These are phyloP conservation scores for Ilyonectria sp. DNA, from an alignment of 2,329 filamentous ascomycete genomes.

Conservation along the genomic window DNA sequence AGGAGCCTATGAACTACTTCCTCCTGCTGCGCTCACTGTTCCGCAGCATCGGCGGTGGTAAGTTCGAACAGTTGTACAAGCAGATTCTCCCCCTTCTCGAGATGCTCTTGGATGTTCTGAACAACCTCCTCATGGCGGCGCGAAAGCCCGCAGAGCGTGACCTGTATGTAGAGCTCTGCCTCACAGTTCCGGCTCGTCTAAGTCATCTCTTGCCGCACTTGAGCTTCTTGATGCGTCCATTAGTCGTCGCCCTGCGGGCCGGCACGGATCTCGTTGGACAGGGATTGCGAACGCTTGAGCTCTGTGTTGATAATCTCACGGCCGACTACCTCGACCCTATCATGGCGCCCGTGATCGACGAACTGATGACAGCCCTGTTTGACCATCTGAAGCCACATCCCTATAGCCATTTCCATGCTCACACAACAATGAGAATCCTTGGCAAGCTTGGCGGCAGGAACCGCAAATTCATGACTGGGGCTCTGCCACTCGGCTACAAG, in stretches of 20 bases:
- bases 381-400: slow-evolving; percentile 94
- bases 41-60: slow-evolving; percentile 94
- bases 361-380: slow-evolving; percentile 97
- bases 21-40: slow-evolving; percentile 92
- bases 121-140: slow-evolving; percentile 92
- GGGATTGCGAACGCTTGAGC: slow-evolving; percentile 90
- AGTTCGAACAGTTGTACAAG: slow-evolving; percentile 98
- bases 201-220: slow-evolving; percentile 96
- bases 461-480: slow-evolving; percentile 93
- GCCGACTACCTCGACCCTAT: slow-evolving; percentile 98
- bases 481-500: slow-evolving; percentile 86
- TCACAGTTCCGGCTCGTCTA: slow-evolving; percentile 94
- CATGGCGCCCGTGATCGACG: slow-evolving; percentile 98
- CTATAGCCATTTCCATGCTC: slow-evolving; percentile 97
- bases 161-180: slow-evolving; percentile 95
- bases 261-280: slow-evolving; percentile 96
- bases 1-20: slow-evolving; percentile 99
- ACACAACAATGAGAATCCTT: slow-evolving; percentile 97
- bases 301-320: slow-evolving; percentile 98
- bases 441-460: slow-evolving; percentile 97
- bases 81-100: slow-evolving; percentile 96
- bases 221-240: slow-evolving; percentile 95
- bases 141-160: slow-evolving; percentile 92
- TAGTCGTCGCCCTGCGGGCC: slow-evolving; percentile 94
- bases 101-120: slow-evolving; percentile 97